Evolutionary conservation across 108 stramenopile species (phyloP).

Genomic region (Nitzschia sp.): DNA sequence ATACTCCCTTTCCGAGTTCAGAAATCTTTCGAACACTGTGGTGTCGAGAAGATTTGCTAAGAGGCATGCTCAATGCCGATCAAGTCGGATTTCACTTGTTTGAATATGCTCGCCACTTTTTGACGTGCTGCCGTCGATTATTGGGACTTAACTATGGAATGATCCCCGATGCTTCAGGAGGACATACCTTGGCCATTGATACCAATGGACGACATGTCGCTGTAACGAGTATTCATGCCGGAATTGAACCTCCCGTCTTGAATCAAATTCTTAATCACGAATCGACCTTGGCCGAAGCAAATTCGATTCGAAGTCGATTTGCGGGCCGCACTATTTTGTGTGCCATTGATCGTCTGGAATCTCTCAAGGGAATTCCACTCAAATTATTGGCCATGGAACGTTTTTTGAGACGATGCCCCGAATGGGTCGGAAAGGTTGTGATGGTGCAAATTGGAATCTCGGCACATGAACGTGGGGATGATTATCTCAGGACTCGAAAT

Average conservation of each 20-base stretch:
- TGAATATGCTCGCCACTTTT: conserved; percentile 99
- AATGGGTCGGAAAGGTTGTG: conserved; percentile 91
- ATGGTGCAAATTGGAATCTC: conserved; percentile 95
- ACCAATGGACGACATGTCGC: conserved; percentile 93
- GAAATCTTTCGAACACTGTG: conserved; percentile 96
- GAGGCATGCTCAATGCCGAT: conserved; percentile 96
- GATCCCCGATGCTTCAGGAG: conserved; percentile 88
- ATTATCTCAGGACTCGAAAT: conserved; percentile 80
- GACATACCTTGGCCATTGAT: conserved; percentile 85
- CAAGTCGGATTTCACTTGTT: conserved; percentile 99
- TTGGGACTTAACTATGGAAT: conserved; percentile 94
- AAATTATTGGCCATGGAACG: conserved; percentile 95
- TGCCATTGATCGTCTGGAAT: conserved; percentile 94
- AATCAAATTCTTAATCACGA: conserved; percentile 73
- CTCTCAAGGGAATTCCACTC: conserved; percentile 94
- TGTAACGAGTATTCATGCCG: conserved; percentile 96
- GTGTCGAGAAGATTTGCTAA: conserved; percentile 91
- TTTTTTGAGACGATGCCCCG: conserved; percentile 86
- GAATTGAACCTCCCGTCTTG: conserved; percentile 89
- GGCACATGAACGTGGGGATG: conserved; percentile 84
- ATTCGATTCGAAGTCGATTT: conserved; percentile 71
- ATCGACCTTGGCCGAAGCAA: conserved; percentile 58
- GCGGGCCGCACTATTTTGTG: conserved; percentile 82
- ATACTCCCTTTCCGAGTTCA: conserved; percentile 98
- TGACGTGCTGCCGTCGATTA: conserved; percentile 95